These are phyloP conservation scores for Monosporozyma siamensis DNA, from an alignment of 805 yeast genomes.

Conservation along the genomic window DNA sequence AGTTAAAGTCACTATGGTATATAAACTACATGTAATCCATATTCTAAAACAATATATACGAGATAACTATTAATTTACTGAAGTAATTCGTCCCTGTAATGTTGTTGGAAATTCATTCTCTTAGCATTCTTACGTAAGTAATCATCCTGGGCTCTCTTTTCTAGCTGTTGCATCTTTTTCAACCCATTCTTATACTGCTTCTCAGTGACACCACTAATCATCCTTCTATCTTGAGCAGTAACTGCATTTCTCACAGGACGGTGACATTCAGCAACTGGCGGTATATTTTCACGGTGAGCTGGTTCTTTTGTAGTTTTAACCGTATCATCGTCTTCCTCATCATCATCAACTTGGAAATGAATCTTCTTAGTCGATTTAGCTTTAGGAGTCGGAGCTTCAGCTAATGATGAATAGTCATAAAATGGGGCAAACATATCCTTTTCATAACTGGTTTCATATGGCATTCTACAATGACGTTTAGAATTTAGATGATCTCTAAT, in stretches of 20 bases:
- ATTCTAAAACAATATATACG: too few relatives aligned
- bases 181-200: conserved; percentile 42
- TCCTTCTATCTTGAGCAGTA: conserved; percentile 63
- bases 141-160: conserved; percentile 37
- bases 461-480: conserved; percentile 82
- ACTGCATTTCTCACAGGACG: conserved; percentile 66
- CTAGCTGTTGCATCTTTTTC: conserved; percentile 36
- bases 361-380: conserved; percentile 20
- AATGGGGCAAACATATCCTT: conserved; percentile 66
- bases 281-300: conserved; percentile 41
- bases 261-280: conserved; percentile 31
- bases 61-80: conserved; percentile 10
- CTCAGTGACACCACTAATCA: conserved; percentile 53
- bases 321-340: too few relatives aligned
- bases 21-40: too few relatives aligned
- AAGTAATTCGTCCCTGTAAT: conserved; percentile 68
- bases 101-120: conserved; percentile 73
- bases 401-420: conserved; percentile 73
- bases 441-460: conserved; percentile 77
- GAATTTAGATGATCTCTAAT: conserved; percentile 81
- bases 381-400: conserved; percentile 29
- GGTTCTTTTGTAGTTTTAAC: not conserved
- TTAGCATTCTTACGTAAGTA: conserved; percentile 46
- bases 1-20: conserved; percentile 2
- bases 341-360: conserved; percentile 30